These are phyloP conservation scores for Penicillium robsamsonii DNA, from an alignment of 495 filamentous ascomycete species.

Conservation along the genomic window DNA sequence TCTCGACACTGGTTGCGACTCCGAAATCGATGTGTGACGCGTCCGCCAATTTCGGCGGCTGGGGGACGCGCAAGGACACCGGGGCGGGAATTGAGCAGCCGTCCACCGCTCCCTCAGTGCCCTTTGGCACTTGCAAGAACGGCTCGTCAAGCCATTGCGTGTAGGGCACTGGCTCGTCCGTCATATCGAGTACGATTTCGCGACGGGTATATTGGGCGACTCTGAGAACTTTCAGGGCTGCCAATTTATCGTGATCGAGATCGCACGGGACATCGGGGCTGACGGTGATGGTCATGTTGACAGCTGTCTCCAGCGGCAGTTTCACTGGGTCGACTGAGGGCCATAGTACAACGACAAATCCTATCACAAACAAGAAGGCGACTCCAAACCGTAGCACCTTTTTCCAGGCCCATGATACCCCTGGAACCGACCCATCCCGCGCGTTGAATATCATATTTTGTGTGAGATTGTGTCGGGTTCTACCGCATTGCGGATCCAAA, in stretches of 20 bases:
- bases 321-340: slow-evolving; percentile 22
- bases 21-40: slow-evolving; percentile 59
- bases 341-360: slow-evolving; percentile 30
- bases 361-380: slow-evolving; percentile 21
- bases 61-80: slow-evolving; percentile 35
- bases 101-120: slow-evolving; percentile 23
- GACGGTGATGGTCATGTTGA: slow-evolving; percentile 44
- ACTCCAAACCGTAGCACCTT: slow-evolving; percentile 30
- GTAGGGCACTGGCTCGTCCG: slow-evolving; percentile 31
- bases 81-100: slow-evolving; percentile 37
- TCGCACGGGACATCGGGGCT: slow-evolving; percentile 34
- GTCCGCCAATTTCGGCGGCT: slow-evolving; percentile 35
- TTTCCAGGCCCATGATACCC: slow-evolving; percentile 39
- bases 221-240: slow-evolving; percentile 30
- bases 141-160: slow-evolving; percentile 34
- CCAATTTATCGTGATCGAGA: slow-evolving; percentile 31
- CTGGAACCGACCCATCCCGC: slow-evolving; percentile 28
- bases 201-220: slow-evolving; percentile 43
- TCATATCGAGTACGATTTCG: slow-evolving; percentile 38
- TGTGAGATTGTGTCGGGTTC: slow-evolving; percentile 6
- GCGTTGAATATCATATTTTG: slow-evolving; percentile 29
- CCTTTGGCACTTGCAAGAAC: slow-evolving; percentile 26
- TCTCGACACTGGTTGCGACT: slow-evolving; percentile 56
- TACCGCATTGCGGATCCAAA: slow-evolving; percentile 29
- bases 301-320: slow-evolving; percentile 17